These are phyloP conservation scores for Suhomyces coccinellae DNA, from an alignment of 1,139 yeast genomes.

Conservation along the genomic window DNA sequence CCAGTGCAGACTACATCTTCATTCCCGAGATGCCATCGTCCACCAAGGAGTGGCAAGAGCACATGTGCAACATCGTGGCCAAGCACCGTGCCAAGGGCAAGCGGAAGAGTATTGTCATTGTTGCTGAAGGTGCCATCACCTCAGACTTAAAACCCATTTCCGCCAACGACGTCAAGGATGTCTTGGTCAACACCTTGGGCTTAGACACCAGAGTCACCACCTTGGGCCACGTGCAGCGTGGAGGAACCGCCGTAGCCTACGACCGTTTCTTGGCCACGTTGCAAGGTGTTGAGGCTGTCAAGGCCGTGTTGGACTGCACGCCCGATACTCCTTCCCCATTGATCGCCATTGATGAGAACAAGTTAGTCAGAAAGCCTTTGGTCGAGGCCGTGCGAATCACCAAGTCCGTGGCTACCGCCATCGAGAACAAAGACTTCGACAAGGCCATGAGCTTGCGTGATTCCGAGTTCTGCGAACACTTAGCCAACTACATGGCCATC, in stretches of 20 bases:
- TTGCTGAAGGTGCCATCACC: slow-evolving; percentile 96
- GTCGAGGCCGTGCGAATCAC: slow-evolving; percentile 89
- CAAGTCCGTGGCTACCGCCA: slow-evolving; percentile 83
- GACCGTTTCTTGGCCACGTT: slow-evolving; percentile 89
- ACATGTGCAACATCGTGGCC: slow-evolving; percentile 65
- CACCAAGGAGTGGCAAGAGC: slow-evolving; percentile 75
- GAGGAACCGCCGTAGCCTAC: slow-evolving; percentile 95
- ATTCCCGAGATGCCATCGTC: slow-evolving; percentile 76
- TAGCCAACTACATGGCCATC: slow-evolving; percentile 68
- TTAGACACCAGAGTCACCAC: slow-evolving; percentile 94
- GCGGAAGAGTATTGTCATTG: slow-evolving; percentile 92
- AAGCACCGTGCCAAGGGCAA: slow-evolving; percentile 86
- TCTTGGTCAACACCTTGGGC: slow-evolving; percentile 70
- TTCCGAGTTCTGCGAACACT: slow-evolving; percentile 79
- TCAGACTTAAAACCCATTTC: slow-evolving; percentile 78
- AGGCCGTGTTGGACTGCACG: slow-evolving; percentile 83
- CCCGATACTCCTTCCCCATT: slow-evolving; percentile 94
- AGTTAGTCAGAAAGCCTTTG: slow-evolving; percentile 78
- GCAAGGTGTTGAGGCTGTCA: slow-evolving; percentile 97
- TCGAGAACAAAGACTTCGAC: slow-evolving; percentile 73
- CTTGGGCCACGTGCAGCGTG: slow-evolving; percentile 96
- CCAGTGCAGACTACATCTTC: slow-evolving; percentile 91
- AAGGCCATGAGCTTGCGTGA: slow-evolving; percentile 87
- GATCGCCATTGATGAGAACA: slow-evolving; percentile 87
- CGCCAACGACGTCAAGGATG: slow-evolving; percentile 75